These are phyloP conservation scores for Pseudopithomyces maydicus DNA, from an alignment of 2,329 filamentous ascomycete species.

Conservation along the genomic window DNA sequence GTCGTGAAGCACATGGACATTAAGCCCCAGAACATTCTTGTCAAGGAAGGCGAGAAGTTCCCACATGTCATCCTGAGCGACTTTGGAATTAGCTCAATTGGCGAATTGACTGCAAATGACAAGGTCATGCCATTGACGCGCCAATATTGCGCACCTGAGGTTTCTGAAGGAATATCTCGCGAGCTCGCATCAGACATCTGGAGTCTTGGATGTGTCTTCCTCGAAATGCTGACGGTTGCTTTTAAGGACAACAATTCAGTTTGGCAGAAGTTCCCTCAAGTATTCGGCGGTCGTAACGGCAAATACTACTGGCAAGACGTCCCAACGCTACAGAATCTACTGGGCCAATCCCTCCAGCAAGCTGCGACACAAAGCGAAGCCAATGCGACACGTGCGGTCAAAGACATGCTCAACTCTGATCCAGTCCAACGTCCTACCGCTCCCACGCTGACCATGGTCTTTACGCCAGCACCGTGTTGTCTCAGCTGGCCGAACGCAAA, in stretches of 20 bases:
- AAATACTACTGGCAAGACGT: constrained; percentile 46
- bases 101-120: constrained; percentile 20
- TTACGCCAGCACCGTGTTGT: constrained; percentile 44
- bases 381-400: constrained; percentile 32
- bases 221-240: constrained; percentile 76
- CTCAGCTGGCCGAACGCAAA: constrained; percentile 43
- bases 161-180: constrained; percentile 31
- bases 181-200: constrained; percentile 72
- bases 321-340: constrained; percentile 30
- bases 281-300: constrained; percentile 34
- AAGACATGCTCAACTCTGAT: constrained; percentile 36
- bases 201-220: constrained; percentile 94
- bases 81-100: constrained; percentile 42
- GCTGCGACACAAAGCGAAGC: constrained; percentile 25
- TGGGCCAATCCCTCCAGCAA: constrained; percentile 27
- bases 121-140: constrained; percentile 35
- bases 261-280: constrained; percentile 33
- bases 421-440: constrained; percentile 39
- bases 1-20: constrained; percentile 45
- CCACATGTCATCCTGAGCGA: constrained; percentile 44
- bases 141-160: constrained; percentile 44
- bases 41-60: constrained; percentile 34
- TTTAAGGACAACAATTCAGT: constrained; percentile 27
- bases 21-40: constrained; percentile 46
- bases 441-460: constrained; percentile 35